phyloP scores from a whole-genome alignment of 2,329 filamentous ascomycete species.

The Xylariaceae sp. region DNA sequence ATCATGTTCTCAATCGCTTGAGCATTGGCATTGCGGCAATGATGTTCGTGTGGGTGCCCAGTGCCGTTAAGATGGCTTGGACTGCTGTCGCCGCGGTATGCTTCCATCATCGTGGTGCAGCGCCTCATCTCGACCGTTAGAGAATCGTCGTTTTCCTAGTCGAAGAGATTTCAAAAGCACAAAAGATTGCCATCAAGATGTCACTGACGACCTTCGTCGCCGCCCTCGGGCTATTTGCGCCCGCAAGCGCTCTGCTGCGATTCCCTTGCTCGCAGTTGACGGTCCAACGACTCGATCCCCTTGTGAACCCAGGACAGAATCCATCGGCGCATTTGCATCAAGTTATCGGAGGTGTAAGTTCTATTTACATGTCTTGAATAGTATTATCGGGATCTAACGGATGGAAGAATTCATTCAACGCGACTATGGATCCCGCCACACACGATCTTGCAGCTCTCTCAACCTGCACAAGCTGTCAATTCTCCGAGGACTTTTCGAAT shows the following conservation, averaged over 20 bases:
- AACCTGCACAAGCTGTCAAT: conserved; percentile 34
- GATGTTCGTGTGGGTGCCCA: conserved; percentile 3
- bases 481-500: conserved; percentile 27
- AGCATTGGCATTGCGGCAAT: conserved; percentile 22
- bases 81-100: conserved; percentile 10
- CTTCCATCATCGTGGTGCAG: background rate
- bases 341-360: conserved; percentile 50
- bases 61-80: conserved; percentile 3
- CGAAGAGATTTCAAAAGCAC: background rate
- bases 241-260: conserved; percentile 25
- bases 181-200: conserved; percentile 5
- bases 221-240: conserved; percentile 15
- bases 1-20: conserved; percentile 10
- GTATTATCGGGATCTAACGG: conserved; percentile 5
- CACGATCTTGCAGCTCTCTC: conserved; percentile 37
- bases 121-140: background rate
- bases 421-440: conserved; percentile 37
- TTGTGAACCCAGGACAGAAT: conserved; percentile 44
- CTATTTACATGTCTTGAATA: background rate
- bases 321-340: conserved; percentile 58
- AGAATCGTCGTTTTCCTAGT: background rate
- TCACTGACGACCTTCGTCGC: conserved; percentile 10
- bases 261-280: conserved; percentile 30
- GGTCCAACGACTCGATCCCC: conserved; percentile 37
- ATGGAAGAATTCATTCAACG: conserved; percentile 44